phyloP scores from a whole-genome alignment of 352 stramenopile species.

The Globisporangium echinulatum region DNA sequence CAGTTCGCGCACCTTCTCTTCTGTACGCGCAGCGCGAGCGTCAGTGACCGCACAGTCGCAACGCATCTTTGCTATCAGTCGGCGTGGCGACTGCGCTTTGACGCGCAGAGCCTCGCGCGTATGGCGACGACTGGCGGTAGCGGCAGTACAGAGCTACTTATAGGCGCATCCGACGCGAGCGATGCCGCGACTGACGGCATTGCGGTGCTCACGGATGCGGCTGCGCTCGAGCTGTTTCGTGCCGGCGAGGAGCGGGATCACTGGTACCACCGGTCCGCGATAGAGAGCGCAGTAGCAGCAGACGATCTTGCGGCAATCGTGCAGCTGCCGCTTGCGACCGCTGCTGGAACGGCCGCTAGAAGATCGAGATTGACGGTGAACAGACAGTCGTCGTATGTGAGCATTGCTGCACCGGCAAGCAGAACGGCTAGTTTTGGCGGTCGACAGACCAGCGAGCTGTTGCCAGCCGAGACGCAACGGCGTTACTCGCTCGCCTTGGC shows the following conservation, averaged over 20 bases:
- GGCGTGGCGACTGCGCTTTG: slow-evolving; percentile 36
- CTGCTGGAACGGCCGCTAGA: background rate
- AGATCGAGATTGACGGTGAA: too few species aligned
- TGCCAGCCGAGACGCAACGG: background rate
- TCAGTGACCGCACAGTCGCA: background rate
- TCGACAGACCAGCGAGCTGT: background rate
- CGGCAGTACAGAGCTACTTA: slow-evolving; percentile 22
- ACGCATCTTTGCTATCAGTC: slow-evolving; percentile 4
- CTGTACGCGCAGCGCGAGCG: background rate
- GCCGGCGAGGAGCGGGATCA: slow-evolving; percentile 54
- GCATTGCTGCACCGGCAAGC: background rate
- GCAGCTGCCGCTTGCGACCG: background rate
- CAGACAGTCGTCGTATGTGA: too few species aligned
- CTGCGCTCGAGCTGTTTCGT: slow-evolving; percentile 32
- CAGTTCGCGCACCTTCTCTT: slow-evolving; percentile 32
- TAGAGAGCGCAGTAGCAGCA: slow-evolving; percentile 8
- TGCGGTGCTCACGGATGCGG: slow-evolving; percentile 20
- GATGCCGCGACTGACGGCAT: slow-evolving; percentile 32
- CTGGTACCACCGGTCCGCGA: slow-evolving; percentile 45
- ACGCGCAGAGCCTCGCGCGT: slow-evolving; percentile 17
- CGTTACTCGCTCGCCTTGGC: slow-evolving; percentile 21
- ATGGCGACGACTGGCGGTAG: slow-evolving; percentile 4
- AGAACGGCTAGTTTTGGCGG: background rate
- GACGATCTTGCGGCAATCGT: background rate
- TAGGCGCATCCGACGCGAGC: slow-evolving; percentile 23